phyloP scores from a whole-genome alignment of 2,329 filamentous ascomycete species.

The Fusarium clavum region DNA sequence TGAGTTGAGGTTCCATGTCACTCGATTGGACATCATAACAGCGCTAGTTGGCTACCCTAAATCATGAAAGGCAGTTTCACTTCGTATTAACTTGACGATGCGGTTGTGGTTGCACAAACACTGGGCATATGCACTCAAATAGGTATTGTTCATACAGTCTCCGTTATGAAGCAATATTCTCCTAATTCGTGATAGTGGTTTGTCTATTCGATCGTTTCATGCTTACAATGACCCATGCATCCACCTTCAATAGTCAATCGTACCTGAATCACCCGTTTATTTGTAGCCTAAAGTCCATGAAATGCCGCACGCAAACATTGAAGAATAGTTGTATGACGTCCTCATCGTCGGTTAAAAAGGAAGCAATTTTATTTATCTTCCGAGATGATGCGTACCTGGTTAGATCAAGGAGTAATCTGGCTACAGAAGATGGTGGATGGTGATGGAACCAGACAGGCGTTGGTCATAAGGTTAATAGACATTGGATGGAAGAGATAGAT shows the following conservation, averaged over 20 bases:
- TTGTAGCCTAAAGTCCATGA: conserved; percentile 17
- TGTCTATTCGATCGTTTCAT: not conserved
- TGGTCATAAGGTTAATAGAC: not conserved
- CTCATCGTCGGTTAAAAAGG: conserved; percentile 10
- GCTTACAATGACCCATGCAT: not conserved
- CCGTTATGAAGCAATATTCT: not conserved
- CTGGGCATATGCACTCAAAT: not conserved
- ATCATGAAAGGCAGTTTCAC: not conserved
- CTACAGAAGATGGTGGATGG: conserved; percentile 42
- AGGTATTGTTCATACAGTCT: not conserved
- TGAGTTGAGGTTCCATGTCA: not conserved
- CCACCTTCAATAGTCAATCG: not conserved
- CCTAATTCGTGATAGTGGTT: not conserved
- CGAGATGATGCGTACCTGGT: conserved; percentile 11
- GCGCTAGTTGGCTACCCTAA: conserved; percentile 23
- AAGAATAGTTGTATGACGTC: conserved; percentile 1
- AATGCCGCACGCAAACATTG: not conserved
- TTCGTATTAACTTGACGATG: not conserved
- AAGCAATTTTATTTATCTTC: conserved; percentile 9
- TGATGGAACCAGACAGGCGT: conserved; percentile 12
- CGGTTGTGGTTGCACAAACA: not conserved
- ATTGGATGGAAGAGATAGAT: not conserved
- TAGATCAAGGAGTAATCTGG: conserved; percentile 32
- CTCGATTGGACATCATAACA: not conserved
- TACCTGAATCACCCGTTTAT: not conserved